Evolutionary conservation across 768 basidiomycete genomes (phyloP).

Genomic region (Ramaria sp.): DNA sequence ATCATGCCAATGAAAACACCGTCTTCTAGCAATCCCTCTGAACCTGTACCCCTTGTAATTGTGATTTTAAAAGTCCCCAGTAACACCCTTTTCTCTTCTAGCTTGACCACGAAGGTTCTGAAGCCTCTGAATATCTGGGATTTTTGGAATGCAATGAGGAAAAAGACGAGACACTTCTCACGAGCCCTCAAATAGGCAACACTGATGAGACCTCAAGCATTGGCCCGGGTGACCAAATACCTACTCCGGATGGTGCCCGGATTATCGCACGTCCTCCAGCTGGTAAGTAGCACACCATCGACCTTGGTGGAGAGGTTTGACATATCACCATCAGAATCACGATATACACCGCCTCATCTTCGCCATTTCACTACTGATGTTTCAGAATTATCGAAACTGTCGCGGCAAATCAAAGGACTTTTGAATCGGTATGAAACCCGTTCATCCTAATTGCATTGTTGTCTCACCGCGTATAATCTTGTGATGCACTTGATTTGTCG

Average conservation of each 20-base stretch:
- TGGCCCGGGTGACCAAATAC: slow-evolving; percentile 12
- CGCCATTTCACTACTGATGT: slow-evolving; percentile 36
- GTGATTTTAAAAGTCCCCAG: neutral
- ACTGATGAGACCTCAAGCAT: slow-evolving; percentile 6
- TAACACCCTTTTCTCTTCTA: neutral
- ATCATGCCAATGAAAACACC: slow-evolving; percentile 17
- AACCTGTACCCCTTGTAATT: neutral
- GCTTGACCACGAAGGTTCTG: slow-evolving; percentile 1
- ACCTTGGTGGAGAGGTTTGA: too few species aligned
- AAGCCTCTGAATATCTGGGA: slow-evolving; percentile 6
- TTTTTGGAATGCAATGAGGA: slow-evolving; percentile 24
- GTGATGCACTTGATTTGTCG: neutral
- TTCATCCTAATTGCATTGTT: neutral
- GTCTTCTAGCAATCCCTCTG: neutral
- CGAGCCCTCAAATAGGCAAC: slow-evolving; percentile 2
- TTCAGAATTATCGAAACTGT: slow-evolving; percentile 44
- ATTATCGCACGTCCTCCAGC: neutral
- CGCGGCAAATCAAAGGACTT: slow-evolving; percentile 72
- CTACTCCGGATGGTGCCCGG: neutral
- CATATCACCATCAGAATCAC: slow-evolving; percentile 22
- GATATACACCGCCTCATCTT: slow-evolving; percentile 79
- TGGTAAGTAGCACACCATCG: neutral
- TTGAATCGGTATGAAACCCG: slow-evolving; percentile 57
- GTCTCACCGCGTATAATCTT: neutral
- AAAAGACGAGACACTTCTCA: slow-evolving; percentile 20